Evolutionary conservation across 768 basidiomycete species (phyloP), one percentile per base, ranked within the genome.

Genomic region (Lactarius sanguifluus): DNA sequence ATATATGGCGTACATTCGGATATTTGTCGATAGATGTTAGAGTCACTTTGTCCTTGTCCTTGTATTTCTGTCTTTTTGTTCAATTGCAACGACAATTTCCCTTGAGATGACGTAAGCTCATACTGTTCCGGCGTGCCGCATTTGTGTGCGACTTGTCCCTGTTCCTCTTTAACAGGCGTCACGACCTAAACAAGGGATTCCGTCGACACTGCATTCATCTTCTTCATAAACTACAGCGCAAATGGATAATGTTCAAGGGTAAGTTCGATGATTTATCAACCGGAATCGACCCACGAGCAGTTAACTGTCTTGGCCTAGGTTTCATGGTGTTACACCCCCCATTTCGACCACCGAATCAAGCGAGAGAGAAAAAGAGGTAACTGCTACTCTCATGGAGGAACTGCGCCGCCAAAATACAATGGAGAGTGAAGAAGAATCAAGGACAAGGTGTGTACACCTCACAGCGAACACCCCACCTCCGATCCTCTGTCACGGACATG

Each of bases 371-470:
- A 89, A 88, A 76, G 90, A 91, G 76, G 90, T 94, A 25, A 94
- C 92, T 0, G 73, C 81, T 20, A 90, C 91, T 7, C 80, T 99
- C 61, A 92, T 98, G 90, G 88, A 93, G 64, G 96, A 99, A 76
- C 83, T 99, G 38, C 83, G 87, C 73, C 80, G 85, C 56, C 89
- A 96, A 73, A 89, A 91, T 64, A 89, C 89, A 2, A 96, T 97
- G 76, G 96, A 98, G 79, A 87, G 83, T 56, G 91, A 94, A 68
- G 89, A 92, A 62, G 95, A 98, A 77, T 83, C 92, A 32, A 85
- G 90, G 77, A 89, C 85, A 68, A 88, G 96, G 96, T 97, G 32
- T 28, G 47, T 67, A 61, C 43, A 28, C 60, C 36, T 55, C 32
- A 57, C 28, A 28, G 34, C 32, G 28, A 50, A 3, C 40, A 38